Evolutionary conservation across 108 stramenopile genomes (phyloP).

Genomic region (Discostella stelligeroides): DNA sequence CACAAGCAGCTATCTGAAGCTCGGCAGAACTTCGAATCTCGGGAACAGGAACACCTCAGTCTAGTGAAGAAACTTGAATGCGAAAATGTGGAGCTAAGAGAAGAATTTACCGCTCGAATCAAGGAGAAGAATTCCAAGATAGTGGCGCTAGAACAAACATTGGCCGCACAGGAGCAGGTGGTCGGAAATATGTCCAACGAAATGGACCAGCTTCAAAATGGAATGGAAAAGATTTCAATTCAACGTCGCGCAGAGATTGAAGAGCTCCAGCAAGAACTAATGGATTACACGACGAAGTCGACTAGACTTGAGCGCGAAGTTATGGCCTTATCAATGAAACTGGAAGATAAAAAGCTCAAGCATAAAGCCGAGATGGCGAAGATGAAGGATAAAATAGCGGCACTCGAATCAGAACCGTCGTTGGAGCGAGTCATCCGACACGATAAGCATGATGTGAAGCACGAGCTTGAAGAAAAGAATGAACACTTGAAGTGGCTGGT

Average conservation of each 20-base stretch:
- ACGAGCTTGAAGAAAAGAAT: conserved; percentile 63
- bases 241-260: conserved; percentile 83
- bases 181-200: conserved; percentile 77
- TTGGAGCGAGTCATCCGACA: conserved; percentile 29
- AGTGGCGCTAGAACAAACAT: conserved; percentile 71
- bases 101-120: conserved; percentile 60
- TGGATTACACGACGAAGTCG: conserved; percentile 59
- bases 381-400: conserved; percentile 58
- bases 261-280: conserved; percentile 81
- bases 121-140: conserved; percentile 74
- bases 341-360: conserved; percentile 69
- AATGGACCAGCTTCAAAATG: conserved; percentile 84
- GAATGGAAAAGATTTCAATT: conserved; percentile 68
- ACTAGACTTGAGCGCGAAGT: conserved; percentile 74
- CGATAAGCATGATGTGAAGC: conserved; percentile 29
- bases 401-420: conserved; percentile 56
- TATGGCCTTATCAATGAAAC: conserved; percentile 60
- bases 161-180: conserved; percentile 81
- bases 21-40: conserved; percentile 45
- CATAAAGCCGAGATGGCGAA: conserved; percentile 70
- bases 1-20: conserved; percentile 58
- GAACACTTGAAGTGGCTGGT: conserved; percentile 70
- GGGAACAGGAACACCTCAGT: conserved; percentile 47
- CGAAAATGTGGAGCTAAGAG: conserved; percentile 56
- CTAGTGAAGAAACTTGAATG: conserved; percentile 52